phyloP scores from a whole-genome alignment of 768 basidiomycete species.

The Sporobolomyces phaffii region DNA sequence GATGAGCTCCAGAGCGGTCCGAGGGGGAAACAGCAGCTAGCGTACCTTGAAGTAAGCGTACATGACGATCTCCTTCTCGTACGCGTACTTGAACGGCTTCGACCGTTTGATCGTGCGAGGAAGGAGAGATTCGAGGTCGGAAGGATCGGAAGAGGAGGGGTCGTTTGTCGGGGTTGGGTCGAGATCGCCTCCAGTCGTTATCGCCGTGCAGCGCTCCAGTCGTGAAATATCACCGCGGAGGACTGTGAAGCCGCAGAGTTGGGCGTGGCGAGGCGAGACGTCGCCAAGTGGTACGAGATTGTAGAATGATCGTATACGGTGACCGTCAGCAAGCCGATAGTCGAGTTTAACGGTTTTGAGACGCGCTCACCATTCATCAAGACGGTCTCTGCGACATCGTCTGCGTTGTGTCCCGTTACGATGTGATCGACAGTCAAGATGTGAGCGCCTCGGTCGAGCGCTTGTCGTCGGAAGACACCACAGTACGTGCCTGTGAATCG shows the following conservation, averaged over 20 bases:
- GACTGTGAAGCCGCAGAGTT: slow-evolving; percentile 63
- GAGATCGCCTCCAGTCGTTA: slow-evolving; percentile 83
- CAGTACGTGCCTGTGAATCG: slow-evolving; percentile 67
- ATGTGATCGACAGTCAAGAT: slow-evolving; percentile 89
- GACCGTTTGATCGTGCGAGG: slow-evolving; percentile 74
- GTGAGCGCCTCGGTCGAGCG: slow-evolving; percentile 87
- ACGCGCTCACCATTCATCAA: slow-evolving; percentile 87
- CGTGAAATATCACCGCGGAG: slow-evolving; percentile 97
- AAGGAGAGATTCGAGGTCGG: slow-evolving; percentile 45
- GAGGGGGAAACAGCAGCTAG: no score
- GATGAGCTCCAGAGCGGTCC: neutral
- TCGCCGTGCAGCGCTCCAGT: slow-evolving; percentile 83
- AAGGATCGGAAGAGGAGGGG: slow-evolving; percentile 42
- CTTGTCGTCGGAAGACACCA: slow-evolving; percentile 93
- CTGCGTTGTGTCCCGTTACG: slow-evolving; percentile 97
- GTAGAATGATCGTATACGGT: no score
- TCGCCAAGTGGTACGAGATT: no score
- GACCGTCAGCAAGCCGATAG: no score
- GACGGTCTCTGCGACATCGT: slow-evolving; percentile 97
- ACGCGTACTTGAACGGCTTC: slow-evolving; percentile 99
- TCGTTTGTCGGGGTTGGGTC: neutral
- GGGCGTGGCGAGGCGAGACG: no score
- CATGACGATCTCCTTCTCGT: slow-evolving; percentile 99
- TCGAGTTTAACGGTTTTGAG: no score
- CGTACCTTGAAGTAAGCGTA: slow-evolving; percentile 82